These are phyloP conservation scores for Patellifolia procumbens DNA, from an alignment of 179 eudicot genomes.

Conservation along the genomic window DNA sequence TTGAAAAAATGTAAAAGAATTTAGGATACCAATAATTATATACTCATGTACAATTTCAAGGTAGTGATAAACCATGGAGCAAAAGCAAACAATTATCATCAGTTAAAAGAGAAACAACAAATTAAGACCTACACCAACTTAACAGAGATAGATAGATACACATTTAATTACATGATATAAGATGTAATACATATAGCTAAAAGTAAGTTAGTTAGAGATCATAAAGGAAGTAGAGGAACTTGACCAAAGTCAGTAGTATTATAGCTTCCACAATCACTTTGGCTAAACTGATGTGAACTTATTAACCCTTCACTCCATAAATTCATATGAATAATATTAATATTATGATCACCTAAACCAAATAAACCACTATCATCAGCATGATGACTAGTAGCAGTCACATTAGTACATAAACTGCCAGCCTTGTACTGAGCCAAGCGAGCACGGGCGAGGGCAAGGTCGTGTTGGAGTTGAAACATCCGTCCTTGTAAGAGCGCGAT, in stretches of 20 bases:
- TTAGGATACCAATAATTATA: too few relatives aligned
- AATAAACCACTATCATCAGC: not conserved
- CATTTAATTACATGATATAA: not conserved
- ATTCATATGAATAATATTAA: slow-evolving; percentile 11
- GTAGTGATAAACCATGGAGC: too few relatives aligned
- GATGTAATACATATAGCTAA: too few relatives aligned
- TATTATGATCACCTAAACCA: slow-evolving; percentile 2
- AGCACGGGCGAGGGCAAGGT: slow-evolving; percentile 62
- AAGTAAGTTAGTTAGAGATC: not conserved
- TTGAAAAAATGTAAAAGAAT: too few relatives aligned
- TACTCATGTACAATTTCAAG: too few relatives aligned
- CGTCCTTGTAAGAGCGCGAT: slow-evolving; percentile 71
- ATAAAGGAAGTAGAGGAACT: slow-evolving; percentile 38
- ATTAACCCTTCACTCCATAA: not conserved
- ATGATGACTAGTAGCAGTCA: not conserved
- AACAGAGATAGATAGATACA: not conserved
- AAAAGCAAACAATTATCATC: too few relatives aligned
- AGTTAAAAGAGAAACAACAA: too few relatives aligned
- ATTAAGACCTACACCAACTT: too few relatives aligned
- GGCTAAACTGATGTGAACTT: slow-evolving; percentile 29
- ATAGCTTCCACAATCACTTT: slow-evolving; percentile 17
- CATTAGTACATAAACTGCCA: slow-evolving; percentile 1
- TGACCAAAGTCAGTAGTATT: slow-evolving; percentile 33
- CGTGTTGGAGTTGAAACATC: slow-evolving; percentile 68
- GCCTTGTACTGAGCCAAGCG: slow-evolving; percentile 30